Percentiles rank a stretch among this genome's conserved stretches.
phyloP scores from a whole-genome alignment of 352 stramenopile genomes.

The Pythium scleroteichum region DNA sequence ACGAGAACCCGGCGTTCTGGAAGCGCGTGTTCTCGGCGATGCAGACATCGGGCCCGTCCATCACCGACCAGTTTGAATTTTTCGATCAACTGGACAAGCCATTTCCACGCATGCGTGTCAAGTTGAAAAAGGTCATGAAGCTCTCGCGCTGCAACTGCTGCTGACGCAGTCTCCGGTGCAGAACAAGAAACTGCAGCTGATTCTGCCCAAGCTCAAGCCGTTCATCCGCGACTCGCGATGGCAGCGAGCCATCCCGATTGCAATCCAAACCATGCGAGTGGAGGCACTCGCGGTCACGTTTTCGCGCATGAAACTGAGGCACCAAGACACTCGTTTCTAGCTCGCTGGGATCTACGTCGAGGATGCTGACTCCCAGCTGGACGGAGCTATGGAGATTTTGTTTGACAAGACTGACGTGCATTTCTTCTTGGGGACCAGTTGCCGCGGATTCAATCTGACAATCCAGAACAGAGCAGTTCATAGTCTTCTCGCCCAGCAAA shows the following conservation, averaged over 20 bases:
- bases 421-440: no score
- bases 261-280: not conserved
- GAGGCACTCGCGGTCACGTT: not conserved
- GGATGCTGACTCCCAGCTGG: no score
- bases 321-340: not conserved
- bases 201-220: not conserved
- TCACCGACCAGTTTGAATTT: not conserved
- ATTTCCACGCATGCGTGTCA: constrained; percentile 5
- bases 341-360: no score
- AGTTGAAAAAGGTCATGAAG: not conserved
- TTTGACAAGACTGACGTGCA: no score
- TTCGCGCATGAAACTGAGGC: not conserved
- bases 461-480: no score
- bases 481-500: no score
- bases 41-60: not conserved
- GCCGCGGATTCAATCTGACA: no score
- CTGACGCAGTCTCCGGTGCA: not conserved
- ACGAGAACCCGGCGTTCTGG: constrained; percentile 14
- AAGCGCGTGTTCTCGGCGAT: constrained; percentile 5
- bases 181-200: not conserved
- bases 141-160: not conserved
- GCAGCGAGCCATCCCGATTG: not conserved
- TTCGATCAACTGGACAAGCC: not conserved
- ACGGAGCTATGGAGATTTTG: no score
- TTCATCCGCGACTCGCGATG: not conserved